These are phyloP conservation scores for Fonsecaea pugnacius DNA, from an alignment of 2,329 filamentous ascomycete species.

Conservation along the genomic window DNA sequence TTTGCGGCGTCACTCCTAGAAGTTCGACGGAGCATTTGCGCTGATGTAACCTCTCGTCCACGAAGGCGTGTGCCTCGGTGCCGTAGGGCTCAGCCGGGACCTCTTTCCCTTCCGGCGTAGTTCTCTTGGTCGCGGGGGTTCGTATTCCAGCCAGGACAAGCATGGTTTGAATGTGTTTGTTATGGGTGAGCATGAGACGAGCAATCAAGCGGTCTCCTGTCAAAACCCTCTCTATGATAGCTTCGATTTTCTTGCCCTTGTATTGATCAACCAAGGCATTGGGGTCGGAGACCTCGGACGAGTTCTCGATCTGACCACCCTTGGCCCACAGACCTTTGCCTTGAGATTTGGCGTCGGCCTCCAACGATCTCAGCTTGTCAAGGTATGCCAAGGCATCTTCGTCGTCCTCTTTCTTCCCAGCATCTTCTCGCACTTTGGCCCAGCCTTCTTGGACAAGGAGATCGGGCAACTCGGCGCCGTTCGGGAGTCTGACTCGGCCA, in stretches of 20 bases:
- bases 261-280: slow-evolving; percentile 76
- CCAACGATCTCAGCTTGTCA: slow-evolving; percentile 75
- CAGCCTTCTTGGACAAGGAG: slow-evolving; percentile 84
- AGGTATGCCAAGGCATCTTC: slow-evolving; percentile 73
- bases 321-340: slow-evolving; percentile 79
- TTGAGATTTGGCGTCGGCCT: slow-evolving; percentile 76
- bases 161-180: slow-evolving; percentile 86
- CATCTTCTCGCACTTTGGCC: slow-evolving; percentile 92
- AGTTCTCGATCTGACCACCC: slow-evolving; percentile 70
- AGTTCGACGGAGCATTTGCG: slow-evolving; percentile 81
- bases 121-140: slow-evolving; percentile 84
- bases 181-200: slow-evolving; percentile 76
- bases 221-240: slow-evolving; percentile 86
- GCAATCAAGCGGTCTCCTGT: slow-evolving; percentile 88
- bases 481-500: slow-evolving; percentile 75
- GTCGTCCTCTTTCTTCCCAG: slow-evolving; percentile 85
- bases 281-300: slow-evolving; percentile 78
- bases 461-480: slow-evolving; percentile 78
- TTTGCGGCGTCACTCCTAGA: slow-evolving; percentile 85
- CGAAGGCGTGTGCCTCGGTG: slow-evolving; percentile 84
- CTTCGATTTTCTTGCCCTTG: slow-evolving; percentile 84
- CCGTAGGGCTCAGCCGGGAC: slow-evolving; percentile 87
- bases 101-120: slow-evolving; percentile 75
- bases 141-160: slow-evolving; percentile 87
- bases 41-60: slow-evolving; percentile 84